Evolutionary conservation across 2,329 filamentous ascomycete species (phyloP), one percentile per base, ranked within the genome.

Genomic region (Aspergillus sp.): DNA sequence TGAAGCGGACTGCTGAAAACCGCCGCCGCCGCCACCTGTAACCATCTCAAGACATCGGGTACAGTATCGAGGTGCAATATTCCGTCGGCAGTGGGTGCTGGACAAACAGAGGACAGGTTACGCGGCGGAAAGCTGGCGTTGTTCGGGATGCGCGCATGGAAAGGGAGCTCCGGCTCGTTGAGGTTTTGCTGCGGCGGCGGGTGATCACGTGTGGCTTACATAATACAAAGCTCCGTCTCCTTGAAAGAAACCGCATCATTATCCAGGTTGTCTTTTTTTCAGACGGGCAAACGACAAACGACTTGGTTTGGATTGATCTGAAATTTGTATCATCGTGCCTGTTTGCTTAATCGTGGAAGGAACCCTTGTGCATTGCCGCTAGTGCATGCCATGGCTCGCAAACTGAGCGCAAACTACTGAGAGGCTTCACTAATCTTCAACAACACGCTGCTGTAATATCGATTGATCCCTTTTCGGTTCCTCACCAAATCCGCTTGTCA

Each of bases 1-100:
- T 63, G 66, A 72, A 75, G 73, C 74, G 65, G 64, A 68, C 66
- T 72, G 71, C 72, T 75, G 73, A 62, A 47, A 69, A 70, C 69
- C 70, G 67, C 69, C 66, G 60, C 68, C 62, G 60, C 66, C 69
- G 67, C 67, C 66, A 69, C 60, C 59, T 68, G 65, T 71, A 66
- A 75, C 65, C 73, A 76, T 76, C 65, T 75, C 73, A 75, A 58
- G 64, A 65, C 44, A 57, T 57, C 59, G 47, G 48, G 47, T 49
- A 41, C 49, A 59, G 51, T 65, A 70, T 71, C 19, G 22, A 64
- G 33, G 61, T 48, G 51, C 37, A 12, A 50, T 42, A 20, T 30
- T 33, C 41, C 37, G 39, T 51, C 20, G 51, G 37, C 4, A 55
- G 20, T 42, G 33, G 44, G 44, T 53, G 44, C 33, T 47, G 39